Conservation (phyloP, 163 green algal species). For the Scenedesmus sp. region DNA sequence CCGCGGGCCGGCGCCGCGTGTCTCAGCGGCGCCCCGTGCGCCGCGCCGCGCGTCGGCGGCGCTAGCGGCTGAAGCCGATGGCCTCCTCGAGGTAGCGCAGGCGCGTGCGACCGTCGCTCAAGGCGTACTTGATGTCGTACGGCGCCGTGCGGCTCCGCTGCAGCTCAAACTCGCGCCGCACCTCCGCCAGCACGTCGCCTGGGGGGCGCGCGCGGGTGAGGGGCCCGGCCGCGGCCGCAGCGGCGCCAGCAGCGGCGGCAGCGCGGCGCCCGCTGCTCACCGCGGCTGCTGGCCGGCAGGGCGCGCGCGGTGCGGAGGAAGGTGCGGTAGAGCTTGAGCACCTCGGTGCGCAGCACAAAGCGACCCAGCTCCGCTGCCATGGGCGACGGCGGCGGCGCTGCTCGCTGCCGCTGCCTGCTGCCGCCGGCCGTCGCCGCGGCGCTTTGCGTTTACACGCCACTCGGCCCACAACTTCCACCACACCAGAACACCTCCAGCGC, state of each 20-base stretch:
- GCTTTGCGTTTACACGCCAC: too few relatives aligned
- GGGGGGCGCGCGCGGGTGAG: not conserved
- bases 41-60: too few relatives aligned
- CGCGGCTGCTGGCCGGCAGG: conserved; percentile 6
- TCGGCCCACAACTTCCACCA: too few relatives aligned
- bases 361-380: conserved; percentile 12
- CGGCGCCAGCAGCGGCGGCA: not conserved
- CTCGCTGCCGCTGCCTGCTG: too few relatives aligned
- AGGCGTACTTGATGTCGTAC: conserved; percentile 42
- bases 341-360: conserved; percentile 35
- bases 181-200: conserved; percentile 28
- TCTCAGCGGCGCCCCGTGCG: too few relatives aligned
- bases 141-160: not conserved
- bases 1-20: too few relatives aligned
- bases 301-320: conserved; percentile 16
- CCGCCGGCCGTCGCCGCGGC: too few relatives aligned
- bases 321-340: conserved; percentile 29
- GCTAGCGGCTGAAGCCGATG: conserved; percentile 44
- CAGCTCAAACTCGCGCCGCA: conserved; percentile 40
- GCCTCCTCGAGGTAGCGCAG: conserved; percentile 15
- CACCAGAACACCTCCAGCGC: too few relatives aligned
- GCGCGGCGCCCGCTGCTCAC: conserved; percentile 19
- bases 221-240: not conserved
- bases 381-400: too few relatives aligned
- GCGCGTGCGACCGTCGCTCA: conserved; percentile 28